Evolutionary conservation across 805 yeast genomes (phyloP).

Genomic region (Maudiozyma bulderi): DNA sequence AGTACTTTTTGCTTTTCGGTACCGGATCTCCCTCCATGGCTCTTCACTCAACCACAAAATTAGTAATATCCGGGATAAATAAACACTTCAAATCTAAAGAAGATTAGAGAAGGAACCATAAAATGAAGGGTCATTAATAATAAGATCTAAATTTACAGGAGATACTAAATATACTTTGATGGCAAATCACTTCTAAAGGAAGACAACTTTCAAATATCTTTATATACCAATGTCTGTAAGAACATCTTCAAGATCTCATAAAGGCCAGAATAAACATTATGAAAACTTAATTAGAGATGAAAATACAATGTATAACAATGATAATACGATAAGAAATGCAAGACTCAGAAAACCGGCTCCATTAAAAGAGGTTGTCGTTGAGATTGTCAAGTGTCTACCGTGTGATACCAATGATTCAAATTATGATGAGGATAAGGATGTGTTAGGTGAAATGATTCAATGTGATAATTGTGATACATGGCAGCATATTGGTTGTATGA

Average conservation of each 20-base stretch:
- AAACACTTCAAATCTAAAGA: too few species aligned
- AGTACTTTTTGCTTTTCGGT: too few species aligned
- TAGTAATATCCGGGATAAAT: too few species aligned
- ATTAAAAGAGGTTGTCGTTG: slow-evolving; percentile 18
- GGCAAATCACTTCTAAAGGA: too few species aligned
- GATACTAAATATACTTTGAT: too few species aligned
- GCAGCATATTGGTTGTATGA: slow-evolving; percentile 63
- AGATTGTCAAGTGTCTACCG: slow-evolving; percentile 45
- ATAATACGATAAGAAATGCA: too few species aligned
- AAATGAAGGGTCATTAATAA: too few species aligned
- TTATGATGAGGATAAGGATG: slow-evolving; percentile 48
- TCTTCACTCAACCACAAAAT: too few species aligned
- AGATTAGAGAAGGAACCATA: too few species aligned
- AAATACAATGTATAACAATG: not conserved
- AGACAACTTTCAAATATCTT: too few species aligned
- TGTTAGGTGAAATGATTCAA: slow-evolving; percentile 47
- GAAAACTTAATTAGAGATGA: slow-evolving; percentile 25
- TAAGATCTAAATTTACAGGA: too few species aligned
- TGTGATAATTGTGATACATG: slow-evolving; percentile 61
- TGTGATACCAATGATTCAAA: slow-evolving; percentile 53
- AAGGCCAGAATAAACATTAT: slow-evolving; percentile 31
- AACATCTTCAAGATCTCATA: slow-evolving; percentile 35
- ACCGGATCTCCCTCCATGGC: too few species aligned
- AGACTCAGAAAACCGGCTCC: not conserved
- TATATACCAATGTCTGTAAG: slow-evolving; percentile 24